Conservation (phyloP, 2,329 filamentous ascomycete species). For the Aspergillus cejpii region DNA sequence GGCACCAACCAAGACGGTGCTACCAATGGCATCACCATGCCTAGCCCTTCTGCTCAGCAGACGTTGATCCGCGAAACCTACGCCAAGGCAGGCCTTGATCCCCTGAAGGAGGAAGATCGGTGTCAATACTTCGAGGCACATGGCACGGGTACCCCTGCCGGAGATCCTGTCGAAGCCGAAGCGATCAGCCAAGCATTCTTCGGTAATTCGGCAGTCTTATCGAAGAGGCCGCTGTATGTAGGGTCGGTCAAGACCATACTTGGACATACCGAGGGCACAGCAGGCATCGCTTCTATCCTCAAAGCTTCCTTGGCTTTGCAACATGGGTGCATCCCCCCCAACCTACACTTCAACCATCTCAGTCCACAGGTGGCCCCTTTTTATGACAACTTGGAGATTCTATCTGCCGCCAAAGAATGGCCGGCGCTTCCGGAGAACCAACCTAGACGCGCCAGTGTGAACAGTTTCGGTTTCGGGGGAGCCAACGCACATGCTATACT, state of each 20-base stretch:
- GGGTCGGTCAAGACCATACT: conserved; percentile 16
- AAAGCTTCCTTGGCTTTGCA: conserved; percentile 14
- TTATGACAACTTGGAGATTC: not conserved
- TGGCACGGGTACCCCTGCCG: conserved; percentile 9
- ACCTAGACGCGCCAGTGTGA: conserved; percentile 18
- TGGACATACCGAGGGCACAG: conserved; percentile 15
- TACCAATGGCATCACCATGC: conserved; percentile 1
- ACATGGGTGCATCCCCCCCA: conserved; percentile 13
- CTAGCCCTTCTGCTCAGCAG: conserved; percentile 1
- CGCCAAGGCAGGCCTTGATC: not conserved
- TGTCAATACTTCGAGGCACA: conserved; percentile 6
- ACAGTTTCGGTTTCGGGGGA: conserved; percentile 24
- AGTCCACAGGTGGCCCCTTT: conserved; percentile 19
- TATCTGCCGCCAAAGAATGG: conserved; percentile 10
- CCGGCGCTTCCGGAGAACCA: conserved; percentile 8
- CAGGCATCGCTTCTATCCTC: conserved; percentile 14
- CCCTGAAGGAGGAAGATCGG: not conserved
- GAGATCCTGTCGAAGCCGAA: conserved; percentile 7
- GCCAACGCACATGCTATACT: conserved; percentile 8
- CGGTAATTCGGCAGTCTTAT: conserved; percentile 1
- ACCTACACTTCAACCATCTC: conserved; percentile 15
- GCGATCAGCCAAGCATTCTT: conserved; percentile 9
- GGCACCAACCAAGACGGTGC: conserved; percentile 21
- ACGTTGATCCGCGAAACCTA: conserved; percentile 5
- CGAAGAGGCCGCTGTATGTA: conserved; percentile 6